Conservation (phyloP, 2,329 filamentous ascomycete genomes). For the Alternaria solani region DNA sequence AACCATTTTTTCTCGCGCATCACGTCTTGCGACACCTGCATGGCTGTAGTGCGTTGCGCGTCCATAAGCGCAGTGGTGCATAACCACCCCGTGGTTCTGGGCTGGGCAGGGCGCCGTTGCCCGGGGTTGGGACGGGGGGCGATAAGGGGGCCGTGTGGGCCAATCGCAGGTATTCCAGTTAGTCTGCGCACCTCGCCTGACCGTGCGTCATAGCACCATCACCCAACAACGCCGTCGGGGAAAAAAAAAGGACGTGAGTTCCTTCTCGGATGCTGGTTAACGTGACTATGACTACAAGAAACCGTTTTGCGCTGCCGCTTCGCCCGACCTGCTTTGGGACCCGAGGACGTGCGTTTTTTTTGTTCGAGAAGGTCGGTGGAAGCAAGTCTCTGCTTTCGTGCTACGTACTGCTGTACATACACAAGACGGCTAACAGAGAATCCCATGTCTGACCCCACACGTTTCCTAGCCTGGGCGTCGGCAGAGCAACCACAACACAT, state of each 20-base stretch:
- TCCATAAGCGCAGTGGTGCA: neutral
- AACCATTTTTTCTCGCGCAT: neutral
- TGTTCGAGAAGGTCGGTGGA: constrained; percentile 14
- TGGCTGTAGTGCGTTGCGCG: neutral
- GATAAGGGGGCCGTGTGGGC: constrained; percentile 37
- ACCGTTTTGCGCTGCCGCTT: too few species aligned
- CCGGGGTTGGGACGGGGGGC: constrained; percentile 29
- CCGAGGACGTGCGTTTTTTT: constrained; percentile 8
- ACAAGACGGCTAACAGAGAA: constrained; percentile 14
- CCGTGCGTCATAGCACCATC: constrained; percentile 35
- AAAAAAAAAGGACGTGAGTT: too few species aligned
- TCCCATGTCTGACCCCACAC: constrained; percentile 32
- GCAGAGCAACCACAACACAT: neutral
- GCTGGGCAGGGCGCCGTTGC: constrained; percentile 16
- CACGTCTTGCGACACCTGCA: constrained; percentile 29
- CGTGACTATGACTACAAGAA: constrained; percentile 20
- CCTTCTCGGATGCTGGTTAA: constrained; percentile 30
- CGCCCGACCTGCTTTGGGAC: constrained; percentile 8
- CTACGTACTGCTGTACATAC: neutral
- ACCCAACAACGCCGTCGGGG: constrained; percentile 25
- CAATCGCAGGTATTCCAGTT: constrained; percentile 30
- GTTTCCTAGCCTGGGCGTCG: constrained; percentile 15
- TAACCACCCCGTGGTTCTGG: constrained; percentile 8
- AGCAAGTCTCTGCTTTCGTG: neutral
- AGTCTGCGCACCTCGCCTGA: constrained; percentile 14